phyloP scores from a whole-genome alignment of 2,329 filamentous ascomycete species.

The Pyrenophora teres region DNA sequence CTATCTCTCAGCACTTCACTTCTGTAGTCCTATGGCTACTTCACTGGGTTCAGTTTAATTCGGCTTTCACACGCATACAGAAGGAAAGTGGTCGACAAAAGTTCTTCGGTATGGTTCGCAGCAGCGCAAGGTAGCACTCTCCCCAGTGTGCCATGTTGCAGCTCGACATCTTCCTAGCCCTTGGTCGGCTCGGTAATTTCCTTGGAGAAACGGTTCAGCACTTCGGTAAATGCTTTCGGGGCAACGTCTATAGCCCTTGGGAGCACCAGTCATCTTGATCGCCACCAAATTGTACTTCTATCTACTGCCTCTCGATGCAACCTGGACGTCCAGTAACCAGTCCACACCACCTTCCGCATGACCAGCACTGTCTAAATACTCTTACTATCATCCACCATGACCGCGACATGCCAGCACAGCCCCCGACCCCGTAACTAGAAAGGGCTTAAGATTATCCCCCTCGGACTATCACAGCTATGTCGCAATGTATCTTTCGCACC shows the following conservation, averaged over 20 bases:
- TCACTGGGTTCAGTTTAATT: slow-evolving; percentile 46
- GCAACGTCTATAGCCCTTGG: slow-evolving; percentile 42
- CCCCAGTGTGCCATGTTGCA: slow-evolving; percentile 41
- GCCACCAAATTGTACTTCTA: slow-evolving; percentile 53
- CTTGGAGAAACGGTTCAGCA: slow-evolving; percentile 49
- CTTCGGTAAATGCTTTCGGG: slow-evolving; percentile 46
- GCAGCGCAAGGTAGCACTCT: slow-evolving; percentile 41
- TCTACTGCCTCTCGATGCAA: slow-evolving; percentile 45
- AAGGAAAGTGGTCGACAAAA: slow-evolving; percentile 48
- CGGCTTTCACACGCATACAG: slow-evolving; percentile 40
- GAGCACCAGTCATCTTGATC: slow-evolving; percentile 46
- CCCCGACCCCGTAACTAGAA: slow-evolving; percentile 28
- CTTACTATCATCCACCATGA: slow-evolving; percentile 41
- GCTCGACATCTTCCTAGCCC: slow-evolving; percentile 41
- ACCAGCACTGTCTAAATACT: slow-evolving; percentile 44
- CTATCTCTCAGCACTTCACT: slow-evolving; percentile 33
- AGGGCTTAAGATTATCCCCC: slow-evolving; percentile 31
- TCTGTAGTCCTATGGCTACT: slow-evolving; percentile 45
- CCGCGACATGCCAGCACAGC: slow-evolving; percentile 37
- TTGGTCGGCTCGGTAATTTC: slow-evolving; percentile 49
- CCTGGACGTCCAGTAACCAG: slow-evolving; percentile 45
- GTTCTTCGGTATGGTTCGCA: slow-evolving; percentile 45
- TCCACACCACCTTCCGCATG: slow-evolving; percentile 43
- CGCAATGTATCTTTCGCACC: slow-evolving; percentile 26
- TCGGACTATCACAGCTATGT: slow-evolving; percentile 27